A percentile compares a stretch with the other conserved stretches of the same genome.
Conservation (phyloP, 108 stramenopile genomes). For the Cyclotella atomus region DNA sequence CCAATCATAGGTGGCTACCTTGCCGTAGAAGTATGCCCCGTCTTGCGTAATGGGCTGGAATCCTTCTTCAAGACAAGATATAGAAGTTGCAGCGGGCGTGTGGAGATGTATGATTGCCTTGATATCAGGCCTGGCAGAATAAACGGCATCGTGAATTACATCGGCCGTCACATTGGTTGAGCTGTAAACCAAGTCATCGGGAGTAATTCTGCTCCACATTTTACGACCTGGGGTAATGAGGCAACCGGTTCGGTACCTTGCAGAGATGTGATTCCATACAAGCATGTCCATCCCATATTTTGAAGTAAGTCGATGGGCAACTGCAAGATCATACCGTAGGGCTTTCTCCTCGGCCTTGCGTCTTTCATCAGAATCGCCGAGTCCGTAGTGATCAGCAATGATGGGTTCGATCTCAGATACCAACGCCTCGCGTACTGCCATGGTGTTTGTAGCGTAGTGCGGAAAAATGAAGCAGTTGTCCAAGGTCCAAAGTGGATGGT, state of each 20-base stretch:
- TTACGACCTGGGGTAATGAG: conserved; percentile 65
- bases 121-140: conserved; percentile 55
- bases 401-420: conserved; percentile 59
- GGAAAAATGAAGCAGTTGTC: conserved; percentile 61
- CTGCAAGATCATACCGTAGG: conserved; percentile 48
- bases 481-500: conserved; percentile 54
- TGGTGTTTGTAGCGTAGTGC: conserved; percentile 71
- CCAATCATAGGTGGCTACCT: conserved; percentile 61
- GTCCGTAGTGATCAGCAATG: conserved; percentile 51
- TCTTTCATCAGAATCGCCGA: conserved; percentile 36
- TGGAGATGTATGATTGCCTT: conserved; percentile 74
- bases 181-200: conserved; percentile 58
- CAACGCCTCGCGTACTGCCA: conserved; percentile 56
- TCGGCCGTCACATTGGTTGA: conserved; percentile 65
- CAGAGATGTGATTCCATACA: conserved; percentile 80
- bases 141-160: conserved; percentile 73
- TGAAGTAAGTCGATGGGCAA: conserved; percentile 54
- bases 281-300: conserved; percentile 70
- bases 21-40: conserved; percentile 56
- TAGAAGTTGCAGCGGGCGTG: conserved; percentile 61
- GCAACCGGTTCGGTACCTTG: conserved; percentile 45
- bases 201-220: conserved; percentile 58
- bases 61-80: conserved; percentile 68
- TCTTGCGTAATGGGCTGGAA: conserved; percentile 66
- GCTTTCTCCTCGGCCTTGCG: conserved; percentile 39